Conservation (phyloP, 495 filamentous ascomycete genomes). For the Talaromyces proteolyticus region DNA sequence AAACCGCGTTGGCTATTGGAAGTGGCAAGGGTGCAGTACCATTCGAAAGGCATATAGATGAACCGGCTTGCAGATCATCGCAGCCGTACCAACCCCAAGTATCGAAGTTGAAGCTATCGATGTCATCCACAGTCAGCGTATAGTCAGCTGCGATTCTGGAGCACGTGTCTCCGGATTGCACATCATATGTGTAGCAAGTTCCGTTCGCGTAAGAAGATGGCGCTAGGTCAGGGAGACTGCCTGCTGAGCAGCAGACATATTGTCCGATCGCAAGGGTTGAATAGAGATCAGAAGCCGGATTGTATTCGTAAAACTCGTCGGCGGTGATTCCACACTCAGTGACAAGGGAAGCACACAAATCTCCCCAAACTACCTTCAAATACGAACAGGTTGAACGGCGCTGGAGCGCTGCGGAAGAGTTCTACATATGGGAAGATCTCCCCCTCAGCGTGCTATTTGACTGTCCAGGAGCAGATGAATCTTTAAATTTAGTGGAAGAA, state of each 20-base stretch:
- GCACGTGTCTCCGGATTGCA: slow-evolving; percentile 1
- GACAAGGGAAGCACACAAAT: slow-evolving; percentile 33
- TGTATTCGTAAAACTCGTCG: slow-evolving; percentile 32
- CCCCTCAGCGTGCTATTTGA: not conserved
- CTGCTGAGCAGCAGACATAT: slow-evolving; percentile 42
- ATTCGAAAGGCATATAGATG: slow-evolving; percentile 40
- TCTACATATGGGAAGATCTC: not conserved
- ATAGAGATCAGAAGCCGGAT: slow-evolving; percentile 26
- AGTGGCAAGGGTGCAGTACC: slow-evolving; percentile 41
- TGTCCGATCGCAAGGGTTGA: slow-evolving; percentile 23
- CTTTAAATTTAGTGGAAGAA: not conserved
- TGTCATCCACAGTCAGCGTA: slow-evolving; percentile 7
- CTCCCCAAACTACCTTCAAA: slow-evolving; percentile 12
- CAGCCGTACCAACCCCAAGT: slow-evolving; percentile 21
- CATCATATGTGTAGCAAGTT: slow-evolving; percentile 27
- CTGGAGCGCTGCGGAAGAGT: not conserved
- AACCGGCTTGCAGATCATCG: slow-evolving; percentile 1
- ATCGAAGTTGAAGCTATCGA: slow-evolving; percentile 33
- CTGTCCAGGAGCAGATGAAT: not conserved
- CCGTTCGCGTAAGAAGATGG: slow-evolving; percentile 36
- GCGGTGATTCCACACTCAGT: slow-evolving; percentile 30
- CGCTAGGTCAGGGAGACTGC: slow-evolving; percentile 24
- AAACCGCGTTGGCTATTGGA: slow-evolving; percentile 24
- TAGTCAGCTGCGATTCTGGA: not conserved
- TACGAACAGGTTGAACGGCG: not conserved